phyloP scores from a whole-genome alignment of 1,284 basidiomycete genomes.

The Ceratobasidium sp. region DNA sequence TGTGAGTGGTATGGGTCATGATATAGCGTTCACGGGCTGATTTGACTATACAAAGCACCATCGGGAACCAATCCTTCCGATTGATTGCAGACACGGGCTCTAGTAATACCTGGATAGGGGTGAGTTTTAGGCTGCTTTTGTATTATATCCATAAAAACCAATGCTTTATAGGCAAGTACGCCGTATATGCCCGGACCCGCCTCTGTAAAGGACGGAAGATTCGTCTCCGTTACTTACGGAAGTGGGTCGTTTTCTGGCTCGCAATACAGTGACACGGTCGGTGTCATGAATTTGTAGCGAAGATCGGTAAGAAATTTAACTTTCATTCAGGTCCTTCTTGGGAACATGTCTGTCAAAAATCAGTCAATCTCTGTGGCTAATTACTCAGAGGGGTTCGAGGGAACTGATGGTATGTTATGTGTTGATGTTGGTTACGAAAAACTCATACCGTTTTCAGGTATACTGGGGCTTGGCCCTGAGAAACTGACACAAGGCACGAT shows the following conservation, averaged over 20 bases:
- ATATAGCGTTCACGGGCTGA: not conserved
- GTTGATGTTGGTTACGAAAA: not conserved
- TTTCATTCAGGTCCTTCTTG: not conserved
- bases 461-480: constrained; percentile 39
- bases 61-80: constrained; percentile 34
- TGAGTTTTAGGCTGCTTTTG: not conserved
- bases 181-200: constrained; percentile 11
- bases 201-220: not conserved
- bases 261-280: constrained; percentile 33
- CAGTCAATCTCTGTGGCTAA: constrained; percentile 37
- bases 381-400: constrained; percentile 22
- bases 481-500: constrained; percentile 37
- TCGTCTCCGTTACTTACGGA: constrained; percentile 33
- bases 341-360: not conserved
- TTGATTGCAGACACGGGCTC: constrained; percentile 40
- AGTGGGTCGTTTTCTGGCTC: constrained; percentile 35
- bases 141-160: not conserved
- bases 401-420: constrained; percentile 1
- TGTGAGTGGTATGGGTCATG: not conserved
- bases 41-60: not conserved
- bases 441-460: constrained; percentile 18
- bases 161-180: not conserved
- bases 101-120: constrained; percentile 41
- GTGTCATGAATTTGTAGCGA: not conserved
- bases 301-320: not conserved